phyloP scores from a whole-genome alignment of 352 stramenopile genomes.

The Pythium oligandrum region DNA sequence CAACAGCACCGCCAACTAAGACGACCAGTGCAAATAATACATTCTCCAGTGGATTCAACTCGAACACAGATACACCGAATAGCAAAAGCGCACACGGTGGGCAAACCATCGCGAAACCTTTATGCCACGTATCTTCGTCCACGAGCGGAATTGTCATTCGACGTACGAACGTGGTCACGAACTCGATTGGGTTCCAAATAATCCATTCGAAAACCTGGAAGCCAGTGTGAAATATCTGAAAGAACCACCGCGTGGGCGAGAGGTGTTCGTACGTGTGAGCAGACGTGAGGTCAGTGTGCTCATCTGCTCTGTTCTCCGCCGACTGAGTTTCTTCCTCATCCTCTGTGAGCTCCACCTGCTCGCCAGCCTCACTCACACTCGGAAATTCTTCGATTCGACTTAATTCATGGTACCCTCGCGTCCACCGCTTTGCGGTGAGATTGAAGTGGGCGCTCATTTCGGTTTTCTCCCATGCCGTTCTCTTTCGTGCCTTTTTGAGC shows the following conservation, averaged over 20 bases:
- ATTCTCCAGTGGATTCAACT: slow-evolving; percentile 38
- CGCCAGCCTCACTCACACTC: slow-evolving; percentile 23
- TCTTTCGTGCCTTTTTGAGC: slow-evolving; percentile 28
- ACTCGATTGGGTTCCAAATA: slow-evolving; percentile 71
- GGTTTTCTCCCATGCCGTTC: slow-evolving; percentile 56
- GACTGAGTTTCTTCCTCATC: neutral
- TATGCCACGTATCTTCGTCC: slow-evolving; percentile 79
- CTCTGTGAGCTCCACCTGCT: slow-evolving; percentile 17
- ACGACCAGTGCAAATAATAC: slow-evolving; percentile 40
- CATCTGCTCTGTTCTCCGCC: neutral
- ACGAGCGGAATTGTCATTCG: slow-evolving; percentile 74
- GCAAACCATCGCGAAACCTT: slow-evolving; percentile 60
- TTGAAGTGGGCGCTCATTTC: slow-evolving; percentile 57
- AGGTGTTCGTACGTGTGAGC: too few species aligned
- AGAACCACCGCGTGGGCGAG: too few species aligned
- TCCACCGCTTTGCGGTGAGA: slow-evolving; percentile 55
- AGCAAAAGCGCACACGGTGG: slow-evolving; percentile 57
- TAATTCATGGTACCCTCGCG: slow-evolving; percentile 53
- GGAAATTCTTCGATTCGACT: slow-evolving; percentile 55
- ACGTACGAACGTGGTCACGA: slow-evolving; percentile 59
- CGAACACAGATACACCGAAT: slow-evolving; percentile 47
- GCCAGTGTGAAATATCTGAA: slow-evolving; percentile 9
- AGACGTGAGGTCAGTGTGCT: neutral
- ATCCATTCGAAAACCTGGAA: slow-evolving; percentile 35
- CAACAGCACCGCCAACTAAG: slow-evolving; percentile 31